Evolutionary conservation across 257 asterid genomes (phyloP).

Genomic region (Marsdenia floribunda): DNA sequence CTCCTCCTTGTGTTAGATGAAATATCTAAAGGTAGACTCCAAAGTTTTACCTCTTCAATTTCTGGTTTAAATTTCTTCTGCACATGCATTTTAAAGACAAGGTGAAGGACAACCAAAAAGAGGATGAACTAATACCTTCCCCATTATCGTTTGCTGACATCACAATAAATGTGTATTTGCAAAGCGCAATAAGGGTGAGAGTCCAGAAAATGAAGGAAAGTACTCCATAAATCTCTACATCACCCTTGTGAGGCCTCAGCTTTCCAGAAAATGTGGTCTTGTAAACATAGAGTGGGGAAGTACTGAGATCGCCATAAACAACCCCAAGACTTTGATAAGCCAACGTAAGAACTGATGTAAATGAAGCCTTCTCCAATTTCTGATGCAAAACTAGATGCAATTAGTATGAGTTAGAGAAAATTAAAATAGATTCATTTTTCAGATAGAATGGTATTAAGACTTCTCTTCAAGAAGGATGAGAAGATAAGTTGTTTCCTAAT

Average conservation of each 20-base stretch:
- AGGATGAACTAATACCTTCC: slow-evolving; percentile 26
- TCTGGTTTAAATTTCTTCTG: background rate
- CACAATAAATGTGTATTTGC: slow-evolving; percentile 28
- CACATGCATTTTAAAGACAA: slow-evolving; percentile 1
- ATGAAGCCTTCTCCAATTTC: slow-evolving; percentile 16
- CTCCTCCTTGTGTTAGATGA: background rate
- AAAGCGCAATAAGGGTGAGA: slow-evolving; percentile 31
- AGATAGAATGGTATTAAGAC: background rate
- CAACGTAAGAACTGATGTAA: slow-evolving; percentile 23
- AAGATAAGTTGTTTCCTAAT: background rate
- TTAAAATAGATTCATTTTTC: background rate
- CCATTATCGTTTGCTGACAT: slow-evolving; percentile 37
- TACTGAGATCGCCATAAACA: slow-evolving; percentile 39
- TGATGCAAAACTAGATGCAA: slow-evolving; percentile 6
- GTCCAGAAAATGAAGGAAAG: slow-evolving; percentile 42
- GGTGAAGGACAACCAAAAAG: background rate
- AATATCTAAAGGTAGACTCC: background rate
- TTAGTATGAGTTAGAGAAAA: background rate
- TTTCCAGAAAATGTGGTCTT: slow-evolving; percentile 29
- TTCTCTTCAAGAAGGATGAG: background rate
- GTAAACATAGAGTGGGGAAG: slow-evolving; percentile 39
- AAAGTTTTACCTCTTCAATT: background rate
- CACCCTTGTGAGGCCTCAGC: slow-evolving; percentile 24
- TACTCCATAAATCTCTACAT: slow-evolving; percentile 32
- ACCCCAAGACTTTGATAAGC: slow-evolving; percentile 40